Base-by-base conservation (phyloP, 768 basidiomycete genomes). In the Boletus rubroflammeus region DNA sequence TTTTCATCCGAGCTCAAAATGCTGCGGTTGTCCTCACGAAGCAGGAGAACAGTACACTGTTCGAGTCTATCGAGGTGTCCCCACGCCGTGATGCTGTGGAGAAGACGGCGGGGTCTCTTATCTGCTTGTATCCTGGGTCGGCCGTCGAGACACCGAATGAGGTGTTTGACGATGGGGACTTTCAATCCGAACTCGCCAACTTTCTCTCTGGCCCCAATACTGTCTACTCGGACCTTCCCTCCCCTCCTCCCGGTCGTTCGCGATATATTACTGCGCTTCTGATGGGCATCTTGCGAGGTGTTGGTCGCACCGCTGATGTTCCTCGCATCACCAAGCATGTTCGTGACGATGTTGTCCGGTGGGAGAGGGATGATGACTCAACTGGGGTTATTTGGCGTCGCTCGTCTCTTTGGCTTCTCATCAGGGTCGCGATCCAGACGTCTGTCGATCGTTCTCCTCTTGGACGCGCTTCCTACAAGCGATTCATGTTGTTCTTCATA, bases 1-100 rank as follows among this genome's bases (percentile, higher is more conserved):
- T 79, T 41, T 68, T 69, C 10, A 66, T 80, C 26, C 63, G 64
- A 36, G 7, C 35, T n/a, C 35, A n/a, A 36, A 8, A n/a, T 36
- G 35, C 35, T 7, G 35, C 6, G 5, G 35, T 80, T 4, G 64
- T 79, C 15, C 41, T 76, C 25, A 70, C 69, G 40, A 61, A 64
- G 47, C 21, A 36, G 19, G 48, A 56, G 10, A 45, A 53, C 6
- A 39, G 55, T 5, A 70, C 72, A 6, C 54, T 67, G 14, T 73
- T 73, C 47, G 80, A 80, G 56, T 60, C 61, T 6, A 80, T 80
- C 50, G 74, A 78, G 58, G 71, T 74, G 14, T 73, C 73, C 1
- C 68, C 76, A 0, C 50, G 57, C 13, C 53, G 62, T 10, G 57
- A 49, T 25, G 19, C 23, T 17, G 15, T 15, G 8, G 15, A 25